A percentile compares a stretch with the other conserved stretches of the same genome.
Conservation (phyloP, 805 yeast genomes). For the Ogataea sp. region DNA sequence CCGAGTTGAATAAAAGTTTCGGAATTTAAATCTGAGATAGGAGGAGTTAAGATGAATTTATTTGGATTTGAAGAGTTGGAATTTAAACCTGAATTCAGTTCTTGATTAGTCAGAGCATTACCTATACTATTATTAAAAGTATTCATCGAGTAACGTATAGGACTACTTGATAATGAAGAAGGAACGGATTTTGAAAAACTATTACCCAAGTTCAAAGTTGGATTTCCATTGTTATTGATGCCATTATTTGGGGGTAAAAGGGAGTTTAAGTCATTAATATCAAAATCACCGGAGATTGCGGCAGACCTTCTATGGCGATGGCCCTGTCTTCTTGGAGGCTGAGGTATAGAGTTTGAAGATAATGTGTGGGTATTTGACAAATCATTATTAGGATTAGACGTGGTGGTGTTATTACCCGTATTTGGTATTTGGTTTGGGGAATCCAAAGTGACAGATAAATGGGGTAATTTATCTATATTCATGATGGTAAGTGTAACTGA, state of each 20-base stretch:
- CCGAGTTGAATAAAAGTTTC: not conserved
- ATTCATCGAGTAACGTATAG: conserved; percentile 8
- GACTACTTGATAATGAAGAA: conserved; percentile 15
- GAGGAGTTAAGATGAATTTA: conserved; percentile 1
- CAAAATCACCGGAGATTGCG: conserved; percentile 84
- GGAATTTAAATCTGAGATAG: not conserved
- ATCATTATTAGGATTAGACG: too few relatives aligned
- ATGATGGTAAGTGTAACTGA: too few relatives aligned
- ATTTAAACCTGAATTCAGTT: too few relatives aligned
- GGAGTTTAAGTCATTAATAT: conserved; percentile 24
- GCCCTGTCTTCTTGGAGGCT: conserved; percentile 33
- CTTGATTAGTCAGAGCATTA: not conserved
- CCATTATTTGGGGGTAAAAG: conserved; percentile 11
- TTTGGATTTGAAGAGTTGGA: not conserved
- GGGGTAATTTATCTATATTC: too few relatives aligned
- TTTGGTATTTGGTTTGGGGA: too few relatives aligned
- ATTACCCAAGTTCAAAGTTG: not conserved
- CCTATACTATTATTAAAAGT: not conserved
- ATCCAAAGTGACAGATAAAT: too few relatives aligned
- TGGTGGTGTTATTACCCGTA: too few relatives aligned
- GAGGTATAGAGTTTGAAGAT: too few relatives aligned
- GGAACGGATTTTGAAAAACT: conserved; percentile 18
- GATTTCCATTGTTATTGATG: conserved; percentile 5
- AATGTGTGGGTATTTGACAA: too few relatives aligned
- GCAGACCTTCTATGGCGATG: conserved; percentile 84